phyloP scores from a whole-genome alignment of 257 asterid genomes.

The Verbascum thapsus region DNA sequence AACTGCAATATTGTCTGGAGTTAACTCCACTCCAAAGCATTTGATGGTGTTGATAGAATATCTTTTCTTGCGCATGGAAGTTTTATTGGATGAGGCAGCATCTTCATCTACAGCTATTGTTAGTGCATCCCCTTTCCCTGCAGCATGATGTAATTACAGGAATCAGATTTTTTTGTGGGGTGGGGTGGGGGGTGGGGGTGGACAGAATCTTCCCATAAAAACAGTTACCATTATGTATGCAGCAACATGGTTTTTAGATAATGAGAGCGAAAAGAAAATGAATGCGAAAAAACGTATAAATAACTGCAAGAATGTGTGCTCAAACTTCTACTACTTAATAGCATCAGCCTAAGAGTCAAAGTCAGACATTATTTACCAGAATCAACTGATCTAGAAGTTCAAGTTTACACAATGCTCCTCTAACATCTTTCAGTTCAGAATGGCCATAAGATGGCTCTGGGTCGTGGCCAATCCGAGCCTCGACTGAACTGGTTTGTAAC shows the following conservation, averaged over 20 bases:
- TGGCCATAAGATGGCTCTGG: constrained; percentile 1
- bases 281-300: not conserved
- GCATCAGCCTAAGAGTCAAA: constrained; percentile 13
- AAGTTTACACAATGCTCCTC: constrained; percentile 1
- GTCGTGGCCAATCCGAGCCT: too few relatives aligned
- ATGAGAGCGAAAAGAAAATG: not conserved
- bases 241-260: not conserved
- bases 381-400: not conserved
- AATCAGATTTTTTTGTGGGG: not conserved
- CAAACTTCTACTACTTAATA: not conserved
- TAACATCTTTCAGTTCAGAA: constrained; percentile 1
- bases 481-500: too few relatives aligned
- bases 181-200: not conserved
- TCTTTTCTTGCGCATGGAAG: constrained; percentile 51
- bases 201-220: not conserved
- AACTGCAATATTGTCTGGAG: constrained; percentile 92
- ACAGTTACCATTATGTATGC: constrained; percentile 1
- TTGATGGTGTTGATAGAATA: constrained; percentile 53
- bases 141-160: constrained; percentile 34
- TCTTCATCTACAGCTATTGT: constrained; percentile 51
- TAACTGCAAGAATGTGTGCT: not conserved
- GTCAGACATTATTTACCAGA: not conserved
- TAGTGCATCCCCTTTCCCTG: constrained; percentile 57
- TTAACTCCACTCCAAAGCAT: constrained; percentile 82
- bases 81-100: constrained; percentile 47